phyloP scores from a whole-genome alignment of 1,284 basidiomycete species.

The Salmacisia buchloeana region DNA sequence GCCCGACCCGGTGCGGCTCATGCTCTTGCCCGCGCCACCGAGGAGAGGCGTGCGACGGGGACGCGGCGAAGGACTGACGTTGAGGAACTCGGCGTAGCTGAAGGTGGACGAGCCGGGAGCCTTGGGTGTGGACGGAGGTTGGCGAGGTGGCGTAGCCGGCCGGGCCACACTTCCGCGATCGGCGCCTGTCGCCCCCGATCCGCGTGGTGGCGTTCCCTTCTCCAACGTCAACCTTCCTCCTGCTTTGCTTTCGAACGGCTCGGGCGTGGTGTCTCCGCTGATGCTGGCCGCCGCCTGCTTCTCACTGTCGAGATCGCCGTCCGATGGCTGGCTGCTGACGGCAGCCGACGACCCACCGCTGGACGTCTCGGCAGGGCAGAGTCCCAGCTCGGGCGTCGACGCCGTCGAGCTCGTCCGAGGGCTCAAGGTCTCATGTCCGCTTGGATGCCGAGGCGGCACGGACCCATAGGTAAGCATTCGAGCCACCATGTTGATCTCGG shows the following conservation, averaged over 20 bases:
- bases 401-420: background rate
- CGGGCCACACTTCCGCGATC: background rate
- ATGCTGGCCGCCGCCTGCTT: background rate
- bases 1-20: background rate
- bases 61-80: conserved; percentile 7
- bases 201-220: too few species aligned
- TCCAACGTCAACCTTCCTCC: too few species aligned
- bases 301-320: background rate
- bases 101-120: conserved; percentile 6
- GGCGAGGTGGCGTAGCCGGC: background rate
- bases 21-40: background rate
- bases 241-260: background rate
- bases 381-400: background rate
- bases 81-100: conserved; percentile 10
- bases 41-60: background rate
- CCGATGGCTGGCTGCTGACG: background rate
- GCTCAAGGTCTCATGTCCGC: background rate
- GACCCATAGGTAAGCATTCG: background rate
- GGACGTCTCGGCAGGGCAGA: background rate
- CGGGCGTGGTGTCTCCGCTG: background rate
- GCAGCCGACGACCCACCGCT: background rate
- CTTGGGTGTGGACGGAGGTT: conserved; percentile 4
- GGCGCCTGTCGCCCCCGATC: too few species aligned
- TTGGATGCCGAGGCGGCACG: background rate
- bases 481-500: background rate